Evolutionary conservation across 2,329 filamentous ascomycete species (phyloP), one percentile per base, ranked within the genome.

Genomic region (Fusarium caatingaense): DNA sequence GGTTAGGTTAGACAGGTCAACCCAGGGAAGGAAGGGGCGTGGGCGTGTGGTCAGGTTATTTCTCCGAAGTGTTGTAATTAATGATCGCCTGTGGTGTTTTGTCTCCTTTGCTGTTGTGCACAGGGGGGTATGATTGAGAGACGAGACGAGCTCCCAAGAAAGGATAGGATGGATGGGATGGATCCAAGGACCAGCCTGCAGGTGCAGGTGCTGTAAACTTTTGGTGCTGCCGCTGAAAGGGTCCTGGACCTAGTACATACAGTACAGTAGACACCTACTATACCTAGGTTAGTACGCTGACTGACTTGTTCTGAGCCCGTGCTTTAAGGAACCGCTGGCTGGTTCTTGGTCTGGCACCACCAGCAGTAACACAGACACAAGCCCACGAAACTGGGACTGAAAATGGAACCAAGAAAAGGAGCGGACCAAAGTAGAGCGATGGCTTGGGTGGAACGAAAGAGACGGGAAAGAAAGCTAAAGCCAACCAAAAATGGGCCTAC

Each of bases 21-120:
- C 49, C 37, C 57, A 56, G 53, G 61, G 61, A 60, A 46, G 61
- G 61, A 60, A 46, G 53, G 63, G 57, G 61, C 34, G 60, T 61
- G 60, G 57, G 61, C 32, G 60, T 62, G 57, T 61, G 25, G 56
- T 69, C 58, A 56, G 59, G 55, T 62, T 69, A 73, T 71, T 71
- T 71, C 72, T 71, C 72, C 72, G 65, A 72, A 55, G 48, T 51
- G n/a, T 51, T 48, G 54, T 49, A 66, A 73, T 74, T 62, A 72
- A 50, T 60, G 69, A 71, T 73, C 60, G 65, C 47, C 51, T 59
- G 40, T 65, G 54, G 47, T 66, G 54, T 66, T 65, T 66, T 66
- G 62, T 32, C 23, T 42, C 37, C 56, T 65, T 53, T 55, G 42
- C 21, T 56, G 58, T 63, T 58, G 41, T 53, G 49, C 25, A 25